A percentile compares a stretch with the other conserved stretches of the same genome.
Conservation (phyloP, 2,329 filamentous ascomycete genomes). For the Zymoseptoria brevis region DNA sequence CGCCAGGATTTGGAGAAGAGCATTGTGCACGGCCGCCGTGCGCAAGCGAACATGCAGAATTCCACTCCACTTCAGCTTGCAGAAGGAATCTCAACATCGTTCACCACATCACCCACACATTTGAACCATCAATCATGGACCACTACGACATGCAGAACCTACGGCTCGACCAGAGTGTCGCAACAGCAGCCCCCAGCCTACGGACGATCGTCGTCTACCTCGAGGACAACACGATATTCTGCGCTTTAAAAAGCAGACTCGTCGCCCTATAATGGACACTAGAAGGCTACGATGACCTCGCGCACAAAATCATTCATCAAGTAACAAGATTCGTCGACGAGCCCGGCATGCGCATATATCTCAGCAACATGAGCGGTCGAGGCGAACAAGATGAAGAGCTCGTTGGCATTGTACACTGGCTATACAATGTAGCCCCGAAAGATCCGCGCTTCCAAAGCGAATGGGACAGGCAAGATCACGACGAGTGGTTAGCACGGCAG, state of each 20-base stretch:
- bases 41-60: no score
- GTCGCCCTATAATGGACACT: background rate
- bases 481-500: no score
- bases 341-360: background rate
- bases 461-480: no score
- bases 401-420: background rate
- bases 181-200: background rate
- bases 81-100: no score
- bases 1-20: no score
- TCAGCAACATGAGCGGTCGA: background rate
- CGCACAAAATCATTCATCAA: background rate
- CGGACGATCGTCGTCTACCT: background rate
- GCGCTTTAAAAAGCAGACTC: background rate
- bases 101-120: no score
- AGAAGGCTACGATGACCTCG: background rate
- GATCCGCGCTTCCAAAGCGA: no score
- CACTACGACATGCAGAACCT: background rate
- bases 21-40: no score
- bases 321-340: background rate
- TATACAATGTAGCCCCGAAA: background rate
- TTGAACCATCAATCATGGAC: background rate
- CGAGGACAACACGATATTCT: background rate
- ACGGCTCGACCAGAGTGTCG: background rate
- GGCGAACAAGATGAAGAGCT: background rate
- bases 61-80: no score